Evolutionary conservation across 2,329 filamentous ascomycete genomes (phyloP).

Genomic region (Botrytis aclada): DNA sequence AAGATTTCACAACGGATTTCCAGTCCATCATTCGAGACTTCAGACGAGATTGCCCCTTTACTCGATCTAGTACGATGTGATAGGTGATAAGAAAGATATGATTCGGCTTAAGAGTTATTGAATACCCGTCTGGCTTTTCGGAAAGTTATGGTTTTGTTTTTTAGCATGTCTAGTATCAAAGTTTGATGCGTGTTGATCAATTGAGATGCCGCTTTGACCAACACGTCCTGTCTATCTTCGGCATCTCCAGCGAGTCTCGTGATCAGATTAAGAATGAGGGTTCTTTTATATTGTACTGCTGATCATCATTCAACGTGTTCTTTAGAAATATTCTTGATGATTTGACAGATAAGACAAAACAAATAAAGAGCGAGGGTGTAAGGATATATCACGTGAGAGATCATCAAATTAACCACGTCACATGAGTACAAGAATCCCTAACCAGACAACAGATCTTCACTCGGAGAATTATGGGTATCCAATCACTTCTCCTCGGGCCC

Average conservation of each 20-base stretch:
- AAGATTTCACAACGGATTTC: neutral
- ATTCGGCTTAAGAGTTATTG: neutral
- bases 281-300: neutral
- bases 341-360: neutral
- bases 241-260: neutral
- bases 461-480: neutral
- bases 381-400: neutral
- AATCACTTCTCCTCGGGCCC: neutral
- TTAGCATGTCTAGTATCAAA: neutral
- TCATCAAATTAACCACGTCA: neutral
- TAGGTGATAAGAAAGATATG: neutral
- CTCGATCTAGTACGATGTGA: neutral
- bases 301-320: accelerated
- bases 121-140: neutral
- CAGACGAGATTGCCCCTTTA: neutral
- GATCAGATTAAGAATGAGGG: neutral
- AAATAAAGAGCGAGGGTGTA: neutral
- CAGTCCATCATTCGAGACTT: neutral
- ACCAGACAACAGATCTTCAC: neutral
- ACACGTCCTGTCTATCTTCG: neutral
- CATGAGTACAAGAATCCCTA: neutral
- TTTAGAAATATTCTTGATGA: neutral
- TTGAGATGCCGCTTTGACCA: neutral
- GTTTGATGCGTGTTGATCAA: neutral
- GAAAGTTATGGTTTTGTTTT: neutral